A percentile compares a stretch with the other conserved stretches of the same genome.
These are phyloP conservation scores for Sphagnum fallax DNA, from an alignment of 228 moss, liverwort and hornwort species.

Conservation along the genomic window DNA sequence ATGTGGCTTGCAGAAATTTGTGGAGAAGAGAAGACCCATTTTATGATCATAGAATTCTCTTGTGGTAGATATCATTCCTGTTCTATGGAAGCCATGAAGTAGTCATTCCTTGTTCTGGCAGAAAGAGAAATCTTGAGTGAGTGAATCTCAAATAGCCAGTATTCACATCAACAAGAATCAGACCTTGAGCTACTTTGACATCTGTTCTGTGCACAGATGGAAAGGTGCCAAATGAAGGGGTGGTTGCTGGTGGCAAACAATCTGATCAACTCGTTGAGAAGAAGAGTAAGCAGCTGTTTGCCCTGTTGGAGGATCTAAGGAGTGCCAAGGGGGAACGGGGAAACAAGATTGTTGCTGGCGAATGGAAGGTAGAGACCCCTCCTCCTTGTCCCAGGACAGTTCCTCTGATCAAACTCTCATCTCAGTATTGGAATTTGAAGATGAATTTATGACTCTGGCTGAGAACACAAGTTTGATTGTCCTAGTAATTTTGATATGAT, in stretches of 20 bases:
- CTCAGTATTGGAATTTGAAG: no score
- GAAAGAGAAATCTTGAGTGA: not conserved
- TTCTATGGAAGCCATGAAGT: no score
- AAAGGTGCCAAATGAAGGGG: not conserved
- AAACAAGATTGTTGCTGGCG: constrained; percentile 25
- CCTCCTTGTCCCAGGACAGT: no score
- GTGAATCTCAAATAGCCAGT: not conserved
- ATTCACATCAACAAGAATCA: not conserved
- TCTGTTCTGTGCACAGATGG: not conserved
- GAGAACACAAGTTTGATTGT: no score
- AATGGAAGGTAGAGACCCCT: constrained; percentile 43
- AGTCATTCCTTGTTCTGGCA: not conserved
- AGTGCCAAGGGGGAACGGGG: constrained; percentile 54
- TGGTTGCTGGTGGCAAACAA: not conserved
- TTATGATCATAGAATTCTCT: no score
- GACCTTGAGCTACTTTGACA: not conserved
- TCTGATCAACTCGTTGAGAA: constrained; percentile 42
- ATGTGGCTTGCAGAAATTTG: no score
- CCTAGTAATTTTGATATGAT: no score
- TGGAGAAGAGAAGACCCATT: no score
- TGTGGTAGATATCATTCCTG: no score
- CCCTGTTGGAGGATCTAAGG: constrained; percentile 37
- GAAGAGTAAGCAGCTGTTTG: constrained; percentile 28
- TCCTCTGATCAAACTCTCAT: no score
- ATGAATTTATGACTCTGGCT: no score